phyloP scores from a whole-genome alignment of 805 yeast species.

The Saccharomycopsis babjevae region DNA sequence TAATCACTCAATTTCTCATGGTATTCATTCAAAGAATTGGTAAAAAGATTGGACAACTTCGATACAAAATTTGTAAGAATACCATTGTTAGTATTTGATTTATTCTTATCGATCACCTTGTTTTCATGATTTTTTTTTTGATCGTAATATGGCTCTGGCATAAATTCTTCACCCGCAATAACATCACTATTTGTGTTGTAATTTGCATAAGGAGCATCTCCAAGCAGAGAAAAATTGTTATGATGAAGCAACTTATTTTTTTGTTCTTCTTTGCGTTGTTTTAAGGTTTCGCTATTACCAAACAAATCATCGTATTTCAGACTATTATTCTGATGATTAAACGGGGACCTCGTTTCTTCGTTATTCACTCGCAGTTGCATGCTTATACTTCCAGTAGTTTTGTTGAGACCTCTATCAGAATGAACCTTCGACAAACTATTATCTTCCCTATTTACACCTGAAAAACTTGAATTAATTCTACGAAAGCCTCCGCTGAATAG shows the following conservation, averaged over 20 bases:
- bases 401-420: neutral
- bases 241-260: neutral
- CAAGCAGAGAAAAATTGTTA: neutral
- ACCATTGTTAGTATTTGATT: neutral
- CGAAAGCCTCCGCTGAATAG: neutral
- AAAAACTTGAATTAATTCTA: no score
- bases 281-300: neutral
- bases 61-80: constrained; percentile 6
- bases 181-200: neutral
- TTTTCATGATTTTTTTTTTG: neutral
- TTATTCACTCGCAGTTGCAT: neutral
- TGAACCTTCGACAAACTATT: neutral
- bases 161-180: constrained; percentile 8
- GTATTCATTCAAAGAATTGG: neutral
- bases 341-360: neutral
- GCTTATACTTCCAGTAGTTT: neutral
- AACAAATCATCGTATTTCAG: neutral
- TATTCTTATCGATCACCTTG: neutral
- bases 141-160: constrained; percentile 3
- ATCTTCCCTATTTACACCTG: neutral
- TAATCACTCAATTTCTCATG: neutral
- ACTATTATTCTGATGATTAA: neutral
- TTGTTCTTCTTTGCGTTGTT: neutral
- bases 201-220: neutral
- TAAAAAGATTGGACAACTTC: constrained; percentile 7